Evolutionary conservation across 306 rosid species (phyloP), one percentile per base, ranked within the genome.

Genomic region (Trichosanthes truncata): DNA sequence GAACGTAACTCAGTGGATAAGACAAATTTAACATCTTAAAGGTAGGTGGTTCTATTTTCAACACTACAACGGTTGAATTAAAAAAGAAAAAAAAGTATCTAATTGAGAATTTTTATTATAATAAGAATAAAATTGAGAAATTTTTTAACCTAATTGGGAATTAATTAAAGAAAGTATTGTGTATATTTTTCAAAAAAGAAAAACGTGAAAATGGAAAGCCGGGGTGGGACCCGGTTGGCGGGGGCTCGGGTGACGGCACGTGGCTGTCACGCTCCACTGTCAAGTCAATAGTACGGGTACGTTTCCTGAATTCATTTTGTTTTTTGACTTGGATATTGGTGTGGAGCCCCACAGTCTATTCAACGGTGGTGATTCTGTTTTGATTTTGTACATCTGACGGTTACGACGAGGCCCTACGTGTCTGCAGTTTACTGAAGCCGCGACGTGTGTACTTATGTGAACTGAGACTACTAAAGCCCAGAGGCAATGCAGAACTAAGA

Each of bases 371-470:
- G 77, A 48, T 73, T 73, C 41, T 48, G 6, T 73, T 46, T 73
- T 25, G 43, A 15, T 45, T 41, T 73, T 73, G 14, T 26, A 7
- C 77, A 73, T 73, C 77, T 26, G 77, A 73, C 77, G 77, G 77
- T 60, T 73, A 46, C 77, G 0, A 73, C 0, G 15, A 46, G 74
- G 31, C 41, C 77, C 77, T 73, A 73, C 77, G 18, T 73, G 77
- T 14, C 77, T 73, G 25, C 60, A 25, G 15, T 48, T 73, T 15
- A 25, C 25, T 25, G 77, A 26, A 73, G 25, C 15, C 59, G 43
- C 77, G 38, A 73, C 77, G 60, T 73, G 77, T 41, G 10, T 41
- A n/a, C 48, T 68, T n/a, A 43, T 46, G 6, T 26, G 36, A 72
- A 15, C 40, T 21, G 6, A 41, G 29, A 43, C 35, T 21, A 21